Evolutionary conservation across 1,284 basidiomycete genomes (phyloP), one percentile per base, ranked within the genome.

Genomic region (Tylopilus sp.): DNA sequence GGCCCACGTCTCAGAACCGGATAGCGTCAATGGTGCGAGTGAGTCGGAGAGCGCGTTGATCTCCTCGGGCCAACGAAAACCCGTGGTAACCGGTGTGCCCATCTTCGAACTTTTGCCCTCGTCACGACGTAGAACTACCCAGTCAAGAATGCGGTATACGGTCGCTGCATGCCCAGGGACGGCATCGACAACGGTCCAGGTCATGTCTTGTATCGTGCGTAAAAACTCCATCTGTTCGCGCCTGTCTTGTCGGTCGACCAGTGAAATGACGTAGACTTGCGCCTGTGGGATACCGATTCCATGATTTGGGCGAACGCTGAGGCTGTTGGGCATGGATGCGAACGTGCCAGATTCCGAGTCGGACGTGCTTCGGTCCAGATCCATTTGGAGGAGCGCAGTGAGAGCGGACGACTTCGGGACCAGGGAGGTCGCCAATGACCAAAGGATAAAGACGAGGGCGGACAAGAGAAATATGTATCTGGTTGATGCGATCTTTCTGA

Each of bases 141-240:
- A 81, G 26, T 80, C 69, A 64, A 85, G 61, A 36, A 91, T 84
- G 4, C 66, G 70, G 19, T 69, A 39, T 26, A 90, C 79, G 9
- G 82, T 62, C 3, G 76, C 64, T 39, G 83, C 78, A 12, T 81
- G 74, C 0, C 81, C 70, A 19, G 76, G 67, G 1, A 83, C 73
- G 16, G 88, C 89, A 61, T 87, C 81, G n/a, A 85, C 64, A 69
- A 89, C 86, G 3, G 80, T 82, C 88, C 88, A 91, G 22, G 77
- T 71, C 15, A 91, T 70, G 19, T 75, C 80, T 51, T 66, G 72
- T 19, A 44, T 60, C 32, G 54, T 61, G 29, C 67, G 65, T 18
- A 73, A 52, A 53, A 59, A 52, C 32, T 64, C 73, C 74, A 74
- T 75, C n/a, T 76, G 69, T 54, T 70, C 64, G 33, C 71, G 74